Percentiles rank a stretch among this genome's conserved stretches.
These are phyloP conservation scores for Apiospora saccharicola DNA, from an alignment of 2,329 filamentous ascomycete genomes.

Conservation along the genomic window DNA sequence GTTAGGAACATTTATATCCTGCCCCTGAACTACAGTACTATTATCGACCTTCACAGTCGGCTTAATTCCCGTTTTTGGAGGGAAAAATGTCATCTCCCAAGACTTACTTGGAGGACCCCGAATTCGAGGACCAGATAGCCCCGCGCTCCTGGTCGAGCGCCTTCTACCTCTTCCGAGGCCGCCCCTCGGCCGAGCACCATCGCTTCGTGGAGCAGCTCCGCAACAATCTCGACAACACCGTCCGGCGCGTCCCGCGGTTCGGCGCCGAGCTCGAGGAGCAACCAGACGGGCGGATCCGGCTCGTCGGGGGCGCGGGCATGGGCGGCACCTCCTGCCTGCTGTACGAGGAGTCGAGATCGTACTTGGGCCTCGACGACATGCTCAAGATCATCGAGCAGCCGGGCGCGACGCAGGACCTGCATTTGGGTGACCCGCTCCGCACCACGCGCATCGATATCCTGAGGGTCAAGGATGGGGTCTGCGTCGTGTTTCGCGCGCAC, in stretches of 20 bases:
- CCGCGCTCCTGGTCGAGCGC: not conserved
- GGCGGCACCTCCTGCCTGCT: not conserved
- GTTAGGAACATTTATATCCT: not conserved
- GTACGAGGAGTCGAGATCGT: not conserved
- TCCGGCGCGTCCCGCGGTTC: not conserved
- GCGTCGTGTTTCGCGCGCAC: not conserved
- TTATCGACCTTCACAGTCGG: not conserved
- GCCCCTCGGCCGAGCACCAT: not conserved
- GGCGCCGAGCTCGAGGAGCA: not conserved
- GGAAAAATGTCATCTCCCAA: not conserved
- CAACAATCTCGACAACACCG: not conserved
- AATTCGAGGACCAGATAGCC: not conserved
- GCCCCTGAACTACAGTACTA: not conserved
- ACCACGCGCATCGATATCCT: not conserved
- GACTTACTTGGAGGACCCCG: not conserved
- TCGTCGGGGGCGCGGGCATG: not conserved
- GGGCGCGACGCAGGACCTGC: not conserved
- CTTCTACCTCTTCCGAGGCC: not conserved
- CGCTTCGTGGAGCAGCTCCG: not conserved
- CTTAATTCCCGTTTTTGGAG: not conserved
- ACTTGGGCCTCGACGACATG: not conserved
- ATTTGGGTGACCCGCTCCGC: not conserved
- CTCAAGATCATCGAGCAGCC: not conserved
- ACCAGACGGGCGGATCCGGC: not conserved
- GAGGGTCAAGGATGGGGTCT: not conserved